A percentile compares a stretch with the other conserved stretches of the same genome.
phyloP scores from a whole-genome alignment of 129 eudicot genomes.

The Sambucus nigra region DNA sequence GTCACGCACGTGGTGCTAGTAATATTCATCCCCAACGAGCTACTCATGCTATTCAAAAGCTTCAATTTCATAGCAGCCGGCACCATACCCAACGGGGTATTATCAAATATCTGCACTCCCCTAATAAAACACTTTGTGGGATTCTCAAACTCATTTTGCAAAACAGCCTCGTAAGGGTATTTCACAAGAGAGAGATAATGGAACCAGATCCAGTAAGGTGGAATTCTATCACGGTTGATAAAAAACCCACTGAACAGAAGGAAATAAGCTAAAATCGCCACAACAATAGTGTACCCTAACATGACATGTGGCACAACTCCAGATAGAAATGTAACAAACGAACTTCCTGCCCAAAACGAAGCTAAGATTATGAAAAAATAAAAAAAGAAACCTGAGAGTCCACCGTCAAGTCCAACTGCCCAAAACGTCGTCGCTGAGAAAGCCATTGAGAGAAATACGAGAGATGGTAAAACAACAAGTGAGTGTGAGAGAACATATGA shows the following conservation, averaged over 20 bases:
- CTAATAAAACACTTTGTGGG: conserved; percentile 61
- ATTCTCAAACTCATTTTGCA: conserved; percentile 65
- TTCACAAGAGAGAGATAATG: conserved; percentile 74
- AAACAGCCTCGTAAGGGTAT: conserved; percentile 84
- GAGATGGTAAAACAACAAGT: conserved; percentile 43
- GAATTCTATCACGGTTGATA: conserved; percentile 80
- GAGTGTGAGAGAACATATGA: conserved; percentile 81
- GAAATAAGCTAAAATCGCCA: conserved; percentile 75
- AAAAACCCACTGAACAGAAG: conserved; percentile 85
- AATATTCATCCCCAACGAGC: conserved; percentile 49
- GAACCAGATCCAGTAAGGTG: conserved; percentile 91
- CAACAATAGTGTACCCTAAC: conserved; percentile 86
- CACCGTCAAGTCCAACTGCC: conserved; percentile 87
- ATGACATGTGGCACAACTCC: conserved; percentile 82
- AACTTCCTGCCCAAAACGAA: conserved; percentile 92
- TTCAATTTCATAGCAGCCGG: conserved; percentile 43
- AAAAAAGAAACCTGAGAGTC: conserved; percentile 60
- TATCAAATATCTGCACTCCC: conserved; percentile 75
- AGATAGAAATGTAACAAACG: conserved; percentile 83
- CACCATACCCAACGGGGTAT: conserved; percentile 49
- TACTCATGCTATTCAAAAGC: conserved; percentile 48
- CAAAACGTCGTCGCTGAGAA: conserved; percentile 67
- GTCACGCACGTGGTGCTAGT: conserved; percentile 52
- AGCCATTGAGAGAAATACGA: conserved; percentile 42
- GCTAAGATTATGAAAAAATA: conserved; percentile 60